Conservation (phyloP, 2,329 filamentous ascomycete genomes). For the Verticillium alfalfae region DNA sequence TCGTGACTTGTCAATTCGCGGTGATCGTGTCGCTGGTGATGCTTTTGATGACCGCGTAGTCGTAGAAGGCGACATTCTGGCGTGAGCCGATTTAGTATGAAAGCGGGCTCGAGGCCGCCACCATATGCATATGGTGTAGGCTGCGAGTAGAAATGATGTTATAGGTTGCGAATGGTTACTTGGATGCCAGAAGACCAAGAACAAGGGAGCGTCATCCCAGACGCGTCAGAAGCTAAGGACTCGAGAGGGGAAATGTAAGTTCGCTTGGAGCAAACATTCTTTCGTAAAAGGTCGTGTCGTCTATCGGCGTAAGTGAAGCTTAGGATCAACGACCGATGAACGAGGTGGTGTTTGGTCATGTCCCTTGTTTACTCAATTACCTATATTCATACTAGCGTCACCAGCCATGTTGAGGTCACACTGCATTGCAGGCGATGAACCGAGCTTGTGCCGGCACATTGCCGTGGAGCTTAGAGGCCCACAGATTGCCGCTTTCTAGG, state of each 20-base stretch:
- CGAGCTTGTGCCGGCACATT: background rate
- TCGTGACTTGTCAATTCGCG: background rate
- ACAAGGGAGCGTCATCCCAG: too few species aligned
- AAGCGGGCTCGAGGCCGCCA: too few species aligned
- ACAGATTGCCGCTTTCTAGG: background rate
- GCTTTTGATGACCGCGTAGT: background rate
- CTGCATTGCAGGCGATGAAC: background rate
- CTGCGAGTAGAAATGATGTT: too few species aligned
- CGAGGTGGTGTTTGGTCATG: too few species aligned
- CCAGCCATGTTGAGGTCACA: background rate
- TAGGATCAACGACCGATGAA: too few species aligned
- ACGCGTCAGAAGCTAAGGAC: too few species aligned
- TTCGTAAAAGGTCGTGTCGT: too few species aligned
- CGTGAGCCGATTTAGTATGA: background rate
- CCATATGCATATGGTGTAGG: too few species aligned
- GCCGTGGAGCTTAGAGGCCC: background rate
- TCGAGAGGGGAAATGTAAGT: too few species aligned
- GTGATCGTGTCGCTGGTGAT: background rate
- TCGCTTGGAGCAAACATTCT: too few species aligned
- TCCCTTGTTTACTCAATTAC: background rate
- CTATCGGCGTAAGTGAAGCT: background rate
- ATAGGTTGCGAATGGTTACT: too few species aligned
- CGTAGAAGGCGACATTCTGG: background rate
- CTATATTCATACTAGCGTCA: background rate
- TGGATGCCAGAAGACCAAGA: too few species aligned